Evolutionary conservation across 1,284 basidiomycete genomes (phyloP).

Genomic region (Chondrostereum purpureum): DNA sequence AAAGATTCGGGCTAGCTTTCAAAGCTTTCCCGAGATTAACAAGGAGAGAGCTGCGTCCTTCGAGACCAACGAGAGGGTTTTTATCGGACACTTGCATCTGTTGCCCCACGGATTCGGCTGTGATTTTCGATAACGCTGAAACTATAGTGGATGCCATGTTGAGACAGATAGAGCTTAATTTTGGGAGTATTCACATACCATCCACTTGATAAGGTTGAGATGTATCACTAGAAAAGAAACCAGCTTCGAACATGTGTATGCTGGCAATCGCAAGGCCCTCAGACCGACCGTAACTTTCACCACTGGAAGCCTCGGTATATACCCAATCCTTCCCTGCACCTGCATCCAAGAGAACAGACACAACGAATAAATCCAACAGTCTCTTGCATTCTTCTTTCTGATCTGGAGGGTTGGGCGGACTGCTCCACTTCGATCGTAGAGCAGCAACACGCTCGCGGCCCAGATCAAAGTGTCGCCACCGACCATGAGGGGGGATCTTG

Average conservation of each 20-base stretch:
- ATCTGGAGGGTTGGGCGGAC: constrained; percentile 38
- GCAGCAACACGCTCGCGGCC: constrained; percentile 57
- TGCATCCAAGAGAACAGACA: constrained; percentile 90
- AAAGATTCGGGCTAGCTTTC: constrained; percentile 54
- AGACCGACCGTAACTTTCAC: constrained; percentile 62
- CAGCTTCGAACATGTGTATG: constrained; percentile 81
- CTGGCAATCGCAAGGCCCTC: constrained; percentile 94
- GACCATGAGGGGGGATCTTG: constrained; percentile 85
- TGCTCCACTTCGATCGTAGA: constrained; percentile 50
- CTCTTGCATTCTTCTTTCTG: constrained; percentile 62
- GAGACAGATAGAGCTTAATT: neutral
- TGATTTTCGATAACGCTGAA: constrained; percentile 62
- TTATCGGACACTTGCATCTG: constrained; percentile 76
- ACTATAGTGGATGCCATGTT: constrained; percentile 38
- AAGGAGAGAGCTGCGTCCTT: constrained; percentile 78
- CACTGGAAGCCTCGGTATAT: constrained; percentile 61
- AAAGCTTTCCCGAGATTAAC: constrained; percentile 70
- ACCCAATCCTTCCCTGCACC: constrained; percentile 85
- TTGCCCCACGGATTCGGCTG: constrained; percentile 51
- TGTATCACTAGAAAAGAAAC: constrained; percentile 72
- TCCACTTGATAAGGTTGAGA: constrained; percentile 70
- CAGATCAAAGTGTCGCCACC: constrained; percentile 85
- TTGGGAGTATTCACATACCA: constrained; percentile 38
- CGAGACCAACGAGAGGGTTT: constrained; percentile 89
- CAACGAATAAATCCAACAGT: constrained; percentile 86